Evolutionary conservation across 345 rosid species (phyloP), one percentile per base, ranked within the genome.

Genomic region (Gossypium mustelinum): DNA sequence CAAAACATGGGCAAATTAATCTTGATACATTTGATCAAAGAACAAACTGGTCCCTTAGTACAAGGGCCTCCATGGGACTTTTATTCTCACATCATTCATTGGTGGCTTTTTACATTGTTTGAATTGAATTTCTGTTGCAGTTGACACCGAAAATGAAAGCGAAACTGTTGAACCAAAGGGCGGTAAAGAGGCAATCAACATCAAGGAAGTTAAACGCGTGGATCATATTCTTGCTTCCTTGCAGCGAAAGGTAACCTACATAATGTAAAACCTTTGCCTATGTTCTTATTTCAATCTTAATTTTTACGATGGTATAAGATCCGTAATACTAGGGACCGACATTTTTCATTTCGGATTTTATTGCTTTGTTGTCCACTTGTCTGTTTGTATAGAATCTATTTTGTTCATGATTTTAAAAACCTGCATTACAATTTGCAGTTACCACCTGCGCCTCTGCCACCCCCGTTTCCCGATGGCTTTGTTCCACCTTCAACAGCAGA

Each of bases 361-460:
- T 34, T 71, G 52, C 3, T 71, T 4, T 56, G n/a, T 39, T 71
- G 20, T 60, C 25, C 7, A 57, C 29, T 44, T 3, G 11, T 39
- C 51, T 72, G 34, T 9, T 61, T 61, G 22, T 12, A 17, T 44
- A 9, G 24, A 45, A 27, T 60, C 17, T 73, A 17, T 25, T 41
- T 73, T 58, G 24, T 58, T 73, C 13, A 41, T 43, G 27, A 34
- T 63, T 63, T 63, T 12, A 3, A 22, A 1, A 43, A 58, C n/a
- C 66, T 69, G 51, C 24, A 7, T 78, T 27, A 41, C 7, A 22
- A 68, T 55, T 34, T 76, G 78, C 84, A 94, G 98, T 82, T 94
- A 70, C 90, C 92, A 2, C 93, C 93, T 34, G 96, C 98, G 22
- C 98, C 98, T 64, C 88, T 86, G n/a, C 97, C 96, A 2, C 99